Evolutionary conservation across 1,284 basidiomycete species (phyloP), one percentile per base, ranked within the genome.

Genomic region (Leccinum pachyderme): DNA sequence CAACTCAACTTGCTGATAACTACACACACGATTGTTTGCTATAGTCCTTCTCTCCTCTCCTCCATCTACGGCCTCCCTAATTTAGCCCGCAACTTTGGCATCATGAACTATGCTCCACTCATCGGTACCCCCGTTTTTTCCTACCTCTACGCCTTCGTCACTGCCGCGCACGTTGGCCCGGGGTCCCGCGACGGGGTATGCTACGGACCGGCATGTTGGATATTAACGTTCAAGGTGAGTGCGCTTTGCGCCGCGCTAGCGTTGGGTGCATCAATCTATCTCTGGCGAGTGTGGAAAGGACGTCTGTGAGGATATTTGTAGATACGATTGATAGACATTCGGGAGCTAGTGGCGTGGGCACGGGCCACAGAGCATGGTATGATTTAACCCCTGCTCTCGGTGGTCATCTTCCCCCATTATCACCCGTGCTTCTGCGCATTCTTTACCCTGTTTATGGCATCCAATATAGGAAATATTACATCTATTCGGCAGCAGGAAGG

Each of bases 81-180:
- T 60, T 73, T 86, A 2, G 89, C 83, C 11, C 81, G 89, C 55
- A 91, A 91, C 69, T 91, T 84, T 60, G 89, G 89, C 25, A 73
- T 89, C 44, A 67, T 89, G 54, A 82, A 84, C 43, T 89, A 88
- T 59, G 82, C 87, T 0, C 84, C 87, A 7, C 87, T 91, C 69
- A 67, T 83, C 27, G 89, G 88, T 8, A 89, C 87, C 1, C 82
- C 87, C 1, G 43, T 82, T 1, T 91, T 89, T 65, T 89, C 89
- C 5, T 89, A 87, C 66, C 66, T 91, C 0, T 91, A 89, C 58
- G 88, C 89, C 8, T 83, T 84, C 60, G 66, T 88, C 47, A 77
- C 86, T 2, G 80, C 77, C 3, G 70, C 75, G 3, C 78, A 83
- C 58, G 73, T 77, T 7, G 33, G 39, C 5, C 67, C 66, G 52